These are phyloP conservation scores for Apiotrichum veenhuisii DNA, from an alignment of 1,284 basidiomycete species.

Conservation along the genomic window DNA sequence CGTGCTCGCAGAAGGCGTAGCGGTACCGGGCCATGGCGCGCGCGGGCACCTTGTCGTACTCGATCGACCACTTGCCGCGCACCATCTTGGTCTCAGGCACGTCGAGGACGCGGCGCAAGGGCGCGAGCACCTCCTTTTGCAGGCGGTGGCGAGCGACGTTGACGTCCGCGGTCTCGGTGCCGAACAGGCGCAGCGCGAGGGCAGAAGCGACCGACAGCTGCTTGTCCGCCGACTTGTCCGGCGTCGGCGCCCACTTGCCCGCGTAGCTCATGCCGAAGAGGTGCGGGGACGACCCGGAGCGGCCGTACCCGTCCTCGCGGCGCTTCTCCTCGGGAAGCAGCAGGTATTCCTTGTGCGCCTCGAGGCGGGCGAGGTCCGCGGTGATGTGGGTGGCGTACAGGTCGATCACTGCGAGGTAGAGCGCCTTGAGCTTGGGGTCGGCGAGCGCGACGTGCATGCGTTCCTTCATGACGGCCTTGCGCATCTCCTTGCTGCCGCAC, in stretches of 20 bases:
- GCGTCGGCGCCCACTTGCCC: slow-evolving; percentile 66
- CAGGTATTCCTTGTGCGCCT: slow-evolving; percentile 23
- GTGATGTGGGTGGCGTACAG: slow-evolving; percentile 58
- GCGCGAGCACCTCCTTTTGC: slow-evolving; percentile 49
- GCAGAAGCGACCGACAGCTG: slow-evolving; percentile 63
- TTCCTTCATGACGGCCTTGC: slow-evolving; percentile 32
- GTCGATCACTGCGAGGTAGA: slow-evolving; percentile 61
- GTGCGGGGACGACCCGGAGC: slow-evolving; percentile 36
- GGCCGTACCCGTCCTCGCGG: slow-evolving; percentile 6
- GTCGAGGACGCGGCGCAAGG: slow-evolving; percentile 53
- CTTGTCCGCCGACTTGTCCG: slow-evolving; percentile 59
- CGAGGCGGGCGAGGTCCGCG: slow-evolving; percentile 53
- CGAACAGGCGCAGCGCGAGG: slow-evolving; percentile 57
- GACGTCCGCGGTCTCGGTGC: slow-evolving; percentile 14
- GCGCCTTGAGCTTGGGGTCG: slow-evolving; percentile 57
- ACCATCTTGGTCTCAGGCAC: slow-evolving; percentile 63
- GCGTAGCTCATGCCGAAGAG: slow-evolving; percentile 56
- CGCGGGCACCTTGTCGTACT: slow-evolving; percentile 60
- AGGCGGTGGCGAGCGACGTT: slow-evolving; percentile 43
- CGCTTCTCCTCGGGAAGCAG: slow-evolving; percentile 32
- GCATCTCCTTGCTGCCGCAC: slow-evolving; percentile 12
- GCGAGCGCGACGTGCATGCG: slow-evolving; percentile 52
- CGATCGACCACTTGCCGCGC: slow-evolving; percentile 41
- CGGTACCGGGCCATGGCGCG: slow-evolving; percentile 61
- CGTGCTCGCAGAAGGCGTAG: slow-evolving; percentile 57